Conservation (phyloP, 768 basidiomycete species). For the Rossbeevera mucosa region DNA sequence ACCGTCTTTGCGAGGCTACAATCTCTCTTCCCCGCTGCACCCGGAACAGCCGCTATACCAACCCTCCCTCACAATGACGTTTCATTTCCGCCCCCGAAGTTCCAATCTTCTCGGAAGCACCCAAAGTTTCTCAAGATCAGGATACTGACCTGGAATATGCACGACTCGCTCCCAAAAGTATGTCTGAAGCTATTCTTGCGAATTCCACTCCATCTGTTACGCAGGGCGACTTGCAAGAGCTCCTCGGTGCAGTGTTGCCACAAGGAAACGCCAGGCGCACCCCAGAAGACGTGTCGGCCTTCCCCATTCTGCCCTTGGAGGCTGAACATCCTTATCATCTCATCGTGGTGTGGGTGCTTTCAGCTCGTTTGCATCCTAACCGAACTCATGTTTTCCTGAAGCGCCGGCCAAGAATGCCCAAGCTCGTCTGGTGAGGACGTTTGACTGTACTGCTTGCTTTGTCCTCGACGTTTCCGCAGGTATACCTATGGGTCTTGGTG, state of each 20-base stretch:
- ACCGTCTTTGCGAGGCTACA: slow-evolving; percentile 50
- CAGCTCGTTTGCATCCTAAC: not conserved
- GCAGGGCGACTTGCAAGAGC: slow-evolving; percentile 69
- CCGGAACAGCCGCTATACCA: slow-evolving; percentile 19
- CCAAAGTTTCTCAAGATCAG: slow-evolving; percentile 58
- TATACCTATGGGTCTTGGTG: slow-evolving; percentile 73
- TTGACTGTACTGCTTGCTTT: not conserved
- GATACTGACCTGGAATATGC: slow-evolving; percentile 83
- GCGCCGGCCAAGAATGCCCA: slow-evolving; percentile 77
- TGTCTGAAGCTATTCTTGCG: slow-evolving; percentile 1
- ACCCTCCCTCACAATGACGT: slow-evolving; percentile 19
- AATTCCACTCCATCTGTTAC: slow-evolving; percentile 1
- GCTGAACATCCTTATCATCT: slow-evolving; percentile 69
- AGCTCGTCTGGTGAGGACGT: slow-evolving; percentile 55
- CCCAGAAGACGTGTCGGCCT: slow-evolving; percentile 20
- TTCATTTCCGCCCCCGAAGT: slow-evolving; percentile 20
- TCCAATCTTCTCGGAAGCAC: slow-evolving; percentile 21
- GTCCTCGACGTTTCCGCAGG: slow-evolving; percentile 36
- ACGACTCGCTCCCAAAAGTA: slow-evolving; percentile 75
- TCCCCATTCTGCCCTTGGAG: slow-evolving; percentile 50
- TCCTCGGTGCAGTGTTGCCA: slow-evolving; percentile 57
- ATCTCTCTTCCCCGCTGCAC: slow-evolving; percentile 43
- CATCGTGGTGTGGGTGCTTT: slow-evolving; percentile 60
- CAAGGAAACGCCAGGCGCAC: slow-evolving; percentile 30
- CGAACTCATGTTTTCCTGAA: slow-evolving; percentile 31